These are phyloP conservation scores for Tricholomella constricta DNA, from an alignment of 768 basidiomycete genomes.

Conservation along the genomic window DNA sequence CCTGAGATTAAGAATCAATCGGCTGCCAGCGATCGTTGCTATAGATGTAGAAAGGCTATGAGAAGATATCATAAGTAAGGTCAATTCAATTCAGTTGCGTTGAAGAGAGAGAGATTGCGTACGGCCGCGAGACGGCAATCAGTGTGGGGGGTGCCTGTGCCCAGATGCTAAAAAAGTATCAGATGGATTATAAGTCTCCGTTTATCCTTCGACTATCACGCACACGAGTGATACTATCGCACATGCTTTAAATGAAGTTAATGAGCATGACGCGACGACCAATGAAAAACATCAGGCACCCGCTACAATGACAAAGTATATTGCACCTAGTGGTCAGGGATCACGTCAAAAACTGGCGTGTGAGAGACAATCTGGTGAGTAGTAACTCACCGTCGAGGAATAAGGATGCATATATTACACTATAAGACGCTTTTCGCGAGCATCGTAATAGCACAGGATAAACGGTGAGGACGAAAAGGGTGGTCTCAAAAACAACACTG, in stretches of 20 bases:
- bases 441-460: background rate
- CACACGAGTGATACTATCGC: conserved; percentile 10
- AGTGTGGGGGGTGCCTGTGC: conserved; percentile 1
- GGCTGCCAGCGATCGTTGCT: conserved; percentile 4
- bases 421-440: background rate
- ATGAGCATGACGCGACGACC: background rate
- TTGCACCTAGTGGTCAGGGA: background rate
- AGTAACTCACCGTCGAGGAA: conserved; percentile 11
- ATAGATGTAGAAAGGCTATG: conserved; percentile 12
- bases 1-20: conserved; percentile 10
- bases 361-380: background rate
- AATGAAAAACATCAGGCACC: background rate
- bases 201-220: background rate
- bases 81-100: too few species aligned
- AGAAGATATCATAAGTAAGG: too few species aligned
- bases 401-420: conserved; percentile 7
- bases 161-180: conserved; percentile 3
- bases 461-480: conserved; percentile 5
- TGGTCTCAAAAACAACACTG: conserved; percentile 12
- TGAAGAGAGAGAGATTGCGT: background rate
- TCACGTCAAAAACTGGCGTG: background rate
- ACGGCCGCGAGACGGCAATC: conserved; percentile 11
- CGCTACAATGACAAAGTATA: conserved; percentile 12
- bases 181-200: background rate
- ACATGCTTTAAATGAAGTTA: conserved; percentile 1